A percentile compares a stretch with the other conserved stretches of the same genome.
These are phyloP conservation scores for Saturnispora hagleri DNA, from an alignment of 805 yeast genomes.

Conservation along the genomic window DNA sequence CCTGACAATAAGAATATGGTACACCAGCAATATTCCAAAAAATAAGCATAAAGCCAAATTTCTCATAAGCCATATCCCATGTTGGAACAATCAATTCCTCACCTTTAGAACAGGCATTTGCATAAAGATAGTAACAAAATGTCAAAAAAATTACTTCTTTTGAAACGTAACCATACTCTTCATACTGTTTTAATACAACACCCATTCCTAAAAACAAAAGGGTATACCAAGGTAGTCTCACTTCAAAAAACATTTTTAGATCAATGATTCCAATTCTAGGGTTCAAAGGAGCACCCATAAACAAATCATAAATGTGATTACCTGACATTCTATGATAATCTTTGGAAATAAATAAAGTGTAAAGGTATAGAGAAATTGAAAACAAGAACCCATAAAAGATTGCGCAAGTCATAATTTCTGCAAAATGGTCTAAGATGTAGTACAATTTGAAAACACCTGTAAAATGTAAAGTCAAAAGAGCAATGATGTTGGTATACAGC, in stretches of 20 bases:
- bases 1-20: slow-evolving; percentile 95
- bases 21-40: slow-evolving; percentile 99
- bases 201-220: slow-evolving; percentile 69
- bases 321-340: slow-evolving; percentile 92
- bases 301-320: slow-evolving; percentile 78
- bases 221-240: slow-evolving; percentile 94
- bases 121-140: slow-evolving; percentile 88
- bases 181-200: slow-evolving; percentile 70
- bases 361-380: slow-evolving; percentile 60
- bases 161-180: slow-evolving; percentile 67
- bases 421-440: slow-evolving; percentile 71
- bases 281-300: slow-evolving; percentile 96
- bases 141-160: slow-evolving; percentile 67
- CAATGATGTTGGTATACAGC: slow-evolving; percentile 56
- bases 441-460: slow-evolving; percentile 67
- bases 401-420: slow-evolving; percentile 88
- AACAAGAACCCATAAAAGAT: slow-evolving; percentile 68
- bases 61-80: slow-evolving; percentile 99
- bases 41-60: slow-evolving; percentile 97
- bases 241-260: slow-evolving; percentile 95
- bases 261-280: slow-evolving; percentile 92
- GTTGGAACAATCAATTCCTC: slow-evolving; percentile 96
- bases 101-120: slow-evolving; percentile 95
- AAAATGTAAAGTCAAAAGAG: slow-evolving; percentile 57
- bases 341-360: slow-evolving; percentile 52